Evolutionary conservation across 2,329 filamentous ascomycete genomes (phyloP), one percentile per base, ranked within the genome.

Genomic region (Lithohypha guttulata): DNA sequence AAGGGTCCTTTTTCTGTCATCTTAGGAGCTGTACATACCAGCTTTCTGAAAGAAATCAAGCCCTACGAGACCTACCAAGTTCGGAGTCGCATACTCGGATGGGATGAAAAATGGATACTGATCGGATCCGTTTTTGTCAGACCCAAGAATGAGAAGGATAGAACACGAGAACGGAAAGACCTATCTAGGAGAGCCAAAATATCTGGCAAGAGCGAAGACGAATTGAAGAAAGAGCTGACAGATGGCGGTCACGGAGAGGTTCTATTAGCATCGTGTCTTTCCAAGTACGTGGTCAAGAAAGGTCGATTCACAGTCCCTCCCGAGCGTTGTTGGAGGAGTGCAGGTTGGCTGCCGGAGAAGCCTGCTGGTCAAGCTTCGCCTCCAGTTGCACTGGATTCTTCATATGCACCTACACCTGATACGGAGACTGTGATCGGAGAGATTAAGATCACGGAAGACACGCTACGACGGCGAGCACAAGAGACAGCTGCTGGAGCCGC

Each of bases 21-120:
- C 46, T 70, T 89, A 1, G 83, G 83, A 10, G 77, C 77, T 36
- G 82, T 85, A 13, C 72, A 74, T 54, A 84, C 81, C 61, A 75
- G 68, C 49, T 89, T 87, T 62, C 77, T 78, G 59, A 65, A 70
- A 34, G 83, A 89, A 64, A 81, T 89, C 46, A 71, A 71, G 40
- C 74, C 79, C 0, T 80, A 77, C 53, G 69, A 77, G 54, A 59
- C 61, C 10, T 89, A 81, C 59, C 81, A 87, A 64, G 75, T 86
- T 60, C 83, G 81, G 72, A 77, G 69, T 21, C 70, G 78, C 28
- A 57, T 89, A 10, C 66, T 86, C 14, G 63, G 67, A 44, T 89
- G 83, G 83, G 83, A 89, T 60, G 70, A 77, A 51, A 89, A 89
- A 62, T 89, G 83, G 83, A 54, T 86, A 43, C 86, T 84, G 57